Evolutionary conservation across 2,329 filamentous ascomycete genomes (phyloP), one percentile per base, ranked within the genome.

Genomic region (Cladorrhinum sp.): DNA sequence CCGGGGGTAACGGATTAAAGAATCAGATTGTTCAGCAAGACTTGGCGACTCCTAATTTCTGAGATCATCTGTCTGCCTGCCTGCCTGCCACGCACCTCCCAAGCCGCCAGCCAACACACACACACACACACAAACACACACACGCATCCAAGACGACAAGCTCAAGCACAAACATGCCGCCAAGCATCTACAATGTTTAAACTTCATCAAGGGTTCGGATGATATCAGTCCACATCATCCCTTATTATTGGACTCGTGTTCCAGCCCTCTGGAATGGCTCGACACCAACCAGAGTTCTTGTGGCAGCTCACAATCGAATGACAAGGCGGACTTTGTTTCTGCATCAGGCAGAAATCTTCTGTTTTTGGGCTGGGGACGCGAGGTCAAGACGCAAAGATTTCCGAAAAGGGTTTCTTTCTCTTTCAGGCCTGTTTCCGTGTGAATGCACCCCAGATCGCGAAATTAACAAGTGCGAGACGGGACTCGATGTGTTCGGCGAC

Each of bases 381-480:
- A 25, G 24, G 13, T 5, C 49, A 27, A 29, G 24, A 32, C 50
- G 24, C 24, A 52, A n/a, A 52, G 50, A 29, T 52, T 18, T 27
- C 50, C 50, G n/a, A 16, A 50, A 52, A 52, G 22, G 27, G 51
- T 20, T 54, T 22, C 9, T 3, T 32, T 55, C 27, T 36, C 18
- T 18, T 24, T 24, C 22, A 41, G 8, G 13, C 32, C 25, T n/a
- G 32, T 50, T 38, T 22, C 12, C 6, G 48, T 22, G 45, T 22
- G 27, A 23, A 45, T 62, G 60, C 60, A 62, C 60, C 60, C 60
- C 60, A 51, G 60, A 62, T 54, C 56, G 52, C 41, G 51, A 55
- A 57, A 50, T 49, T 57, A n/a, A n/a, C 2, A 45, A 45, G 36
- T 45, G 41, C 20, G 41, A 45, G 41, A 45, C n/a, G n/a, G 16